Evolutionary conservation across 768 basidiomycete species (phyloP).

Genomic region (Mycena kentingensis): DNA sequence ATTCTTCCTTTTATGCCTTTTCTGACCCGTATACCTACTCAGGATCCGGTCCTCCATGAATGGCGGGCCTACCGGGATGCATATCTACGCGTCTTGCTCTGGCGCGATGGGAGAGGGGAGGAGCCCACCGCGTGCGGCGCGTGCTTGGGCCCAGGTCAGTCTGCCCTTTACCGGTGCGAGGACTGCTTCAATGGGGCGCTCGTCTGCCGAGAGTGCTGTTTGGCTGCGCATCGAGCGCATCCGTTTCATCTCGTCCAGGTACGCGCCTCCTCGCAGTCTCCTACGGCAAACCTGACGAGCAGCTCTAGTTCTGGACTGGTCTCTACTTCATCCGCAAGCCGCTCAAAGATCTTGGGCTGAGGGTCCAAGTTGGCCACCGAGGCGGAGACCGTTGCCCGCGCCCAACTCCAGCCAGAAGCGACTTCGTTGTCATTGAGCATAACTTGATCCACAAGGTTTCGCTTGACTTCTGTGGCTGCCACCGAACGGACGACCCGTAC

Average conservation of each 20-base stretch:
- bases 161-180: not conserved
- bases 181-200: not conserved
- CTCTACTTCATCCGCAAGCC: not conserved
- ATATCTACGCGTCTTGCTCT: not conserved
- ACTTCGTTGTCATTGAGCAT: slow-evolving; percentile 31
- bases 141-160: too few species aligned
- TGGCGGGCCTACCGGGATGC: not conserved
- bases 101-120: not conserved
- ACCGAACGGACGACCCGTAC: not conserved
- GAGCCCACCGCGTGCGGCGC: not conserved
- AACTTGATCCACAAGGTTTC: slow-evolving; percentile 32
- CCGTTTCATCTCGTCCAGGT: not conserved
- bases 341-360: not conserved
- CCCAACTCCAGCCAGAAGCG: not conserved
- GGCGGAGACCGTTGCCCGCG: not conserved
- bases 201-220: not conserved
- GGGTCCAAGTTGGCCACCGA: not conserved
- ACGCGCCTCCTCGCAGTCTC: not conserved
- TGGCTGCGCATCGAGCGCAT: not conserved
- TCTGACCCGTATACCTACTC: too few species aligned
- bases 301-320: not conserved
- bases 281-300: not conserved
- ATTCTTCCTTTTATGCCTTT: too few species aligned
- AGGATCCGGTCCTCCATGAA: too few species aligned
- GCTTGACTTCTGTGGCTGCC: slow-evolving; percentile 36